Evolutionary conservation across 179 eudicot genomes (phyloP).

Genomic region (Sideroxylon spinosum): DNA sequence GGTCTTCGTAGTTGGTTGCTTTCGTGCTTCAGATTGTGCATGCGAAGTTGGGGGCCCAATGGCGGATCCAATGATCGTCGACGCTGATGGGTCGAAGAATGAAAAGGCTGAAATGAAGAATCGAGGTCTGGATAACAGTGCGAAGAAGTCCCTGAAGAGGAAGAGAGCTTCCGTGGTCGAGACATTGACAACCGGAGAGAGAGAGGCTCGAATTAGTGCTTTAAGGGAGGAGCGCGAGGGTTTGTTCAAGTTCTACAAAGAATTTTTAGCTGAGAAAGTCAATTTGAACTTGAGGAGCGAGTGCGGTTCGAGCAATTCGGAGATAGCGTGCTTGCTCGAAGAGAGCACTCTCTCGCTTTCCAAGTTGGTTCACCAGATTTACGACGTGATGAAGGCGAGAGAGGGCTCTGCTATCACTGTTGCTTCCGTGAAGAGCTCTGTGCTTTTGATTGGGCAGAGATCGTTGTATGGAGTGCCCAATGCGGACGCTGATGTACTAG

Average conservation of each 20-base stretch:
- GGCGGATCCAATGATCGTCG: constrained; percentile 43
- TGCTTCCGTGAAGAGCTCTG: constrained; percentile 60
- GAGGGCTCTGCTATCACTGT: constrained; percentile 30
- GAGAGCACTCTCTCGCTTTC: constrained; percentile 61
- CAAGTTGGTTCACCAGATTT: constrained; percentile 54
- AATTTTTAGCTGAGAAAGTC: constrained; percentile 27
- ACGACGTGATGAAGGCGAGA: constrained; percentile 45
- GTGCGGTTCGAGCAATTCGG: constrained; percentile 28
- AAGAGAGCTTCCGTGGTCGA: constrained; percentile 37
- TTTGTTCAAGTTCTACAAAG: constrained; percentile 48
- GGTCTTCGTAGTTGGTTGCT: not conserved
- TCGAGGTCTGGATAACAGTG: not conserved
- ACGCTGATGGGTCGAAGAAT: constrained; percentile 20
- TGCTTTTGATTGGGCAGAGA: constrained; percentile 73
- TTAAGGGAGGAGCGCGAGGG: constrained; percentile 49
- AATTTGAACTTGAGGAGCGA: constrained; percentile 18
- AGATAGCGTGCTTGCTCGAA: constrained; percentile 69
- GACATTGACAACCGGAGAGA: constrained; percentile 37
- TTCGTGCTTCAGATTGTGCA: not conserved
- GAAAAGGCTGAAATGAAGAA: constrained; percentile 9
- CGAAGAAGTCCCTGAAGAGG: constrained; percentile 44
- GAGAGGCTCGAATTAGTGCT: constrained; percentile 35
- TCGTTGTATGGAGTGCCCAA: constrained; percentile 49
- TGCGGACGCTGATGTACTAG: constrained; percentile 69
- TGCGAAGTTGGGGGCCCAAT: constrained; percentile 25